phyloP scores from a whole-genome alignment of 2,329 filamentous ascomycete genomes.

The Pseudofabraea citricarpa region DNA sequence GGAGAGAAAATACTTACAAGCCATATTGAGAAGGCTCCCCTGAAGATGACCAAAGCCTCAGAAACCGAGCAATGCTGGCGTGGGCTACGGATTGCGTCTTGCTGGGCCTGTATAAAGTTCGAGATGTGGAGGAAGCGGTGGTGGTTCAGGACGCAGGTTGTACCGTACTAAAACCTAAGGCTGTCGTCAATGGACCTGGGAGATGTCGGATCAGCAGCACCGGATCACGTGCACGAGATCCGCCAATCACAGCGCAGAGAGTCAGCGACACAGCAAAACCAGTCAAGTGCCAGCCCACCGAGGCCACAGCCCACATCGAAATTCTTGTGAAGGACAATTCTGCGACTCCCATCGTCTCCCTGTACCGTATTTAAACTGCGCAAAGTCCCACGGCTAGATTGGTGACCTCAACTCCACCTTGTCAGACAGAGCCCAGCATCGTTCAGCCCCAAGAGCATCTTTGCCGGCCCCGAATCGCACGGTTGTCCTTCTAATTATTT shows the following conservation, averaged over 20 bases:
- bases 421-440: too few relatives aligned
- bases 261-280: too few relatives aligned
- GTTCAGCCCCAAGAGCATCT: too few relatives aligned
- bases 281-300: too few relatives aligned
- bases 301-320: not conserved
- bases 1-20: conserved; percentile 30
- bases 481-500: too few relatives aligned
- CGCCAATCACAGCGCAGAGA: not conserved
- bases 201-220: not conserved
- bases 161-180: not conserved
- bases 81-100: conserved; percentile 2
- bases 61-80: conserved; percentile 11
- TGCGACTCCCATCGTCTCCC: too few relatives aligned
- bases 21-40: conserved; percentile 28
- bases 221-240: not conserved
- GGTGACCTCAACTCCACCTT: too few relatives aligned
- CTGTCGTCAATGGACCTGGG: not conserved
- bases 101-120: conserved; percentile 1
- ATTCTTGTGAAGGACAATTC: not conserved
- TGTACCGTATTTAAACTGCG: too few relatives aligned
- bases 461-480: too few relatives aligned
- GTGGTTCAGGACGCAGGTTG: not conserved
- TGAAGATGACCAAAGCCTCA: conserved; percentile 12
- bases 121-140: not conserved
- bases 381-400: too few relatives aligned